Percentiles rank a stretch among this genome's conserved stretches.
Conservation (phyloP, 768 basidiomycete species). For the Boletus tylopilopsis region DNA sequence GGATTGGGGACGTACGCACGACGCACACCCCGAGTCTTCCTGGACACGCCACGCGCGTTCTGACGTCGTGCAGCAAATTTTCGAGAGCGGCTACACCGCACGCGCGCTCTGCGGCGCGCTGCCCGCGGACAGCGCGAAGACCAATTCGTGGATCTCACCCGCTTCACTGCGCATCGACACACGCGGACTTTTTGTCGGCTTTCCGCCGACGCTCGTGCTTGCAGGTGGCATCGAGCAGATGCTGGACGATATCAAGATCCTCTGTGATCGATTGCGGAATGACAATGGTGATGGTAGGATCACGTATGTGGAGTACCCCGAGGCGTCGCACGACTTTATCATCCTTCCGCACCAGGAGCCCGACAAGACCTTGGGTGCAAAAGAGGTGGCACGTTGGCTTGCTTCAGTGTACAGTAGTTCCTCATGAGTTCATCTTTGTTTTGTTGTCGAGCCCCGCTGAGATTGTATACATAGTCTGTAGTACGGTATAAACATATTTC, state of each 20-base stretch:
- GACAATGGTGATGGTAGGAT: conserved; percentile 24
- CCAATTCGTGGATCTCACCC: conserved; percentile 12
- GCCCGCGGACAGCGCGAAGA: background rate
- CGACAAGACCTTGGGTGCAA: conserved; percentile 26
- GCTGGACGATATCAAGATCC: conserved; percentile 24
- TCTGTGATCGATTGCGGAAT: conserved; percentile 20
- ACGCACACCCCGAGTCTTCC: background rate
- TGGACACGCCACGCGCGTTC: conserved; percentile 1
- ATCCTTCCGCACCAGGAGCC: conserved; percentile 24
- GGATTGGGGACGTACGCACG: conserved; percentile 1
- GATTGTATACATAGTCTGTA: no score
- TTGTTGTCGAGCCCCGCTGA: no score
- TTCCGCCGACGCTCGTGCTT: conserved; percentile 27
- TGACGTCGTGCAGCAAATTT: background rate
- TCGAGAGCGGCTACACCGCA: background rate
- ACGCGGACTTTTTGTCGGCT: conserved; percentile 18
- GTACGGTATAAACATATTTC: no score
- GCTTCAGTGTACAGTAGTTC: no score
- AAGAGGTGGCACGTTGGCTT: conserved; percentile 8
- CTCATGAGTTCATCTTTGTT: no score
- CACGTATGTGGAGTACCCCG: conserved; percentile 16
- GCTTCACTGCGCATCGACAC: conserved; percentile 7
- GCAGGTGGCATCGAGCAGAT: conserved; percentile 28
- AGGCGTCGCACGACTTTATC: conserved; percentile 17
- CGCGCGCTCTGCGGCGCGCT: conserved; percentile 10